Evolutionary conservation across 768 basidiomycete genomes (phyloP), one percentile per base, ranked within the genome.

Genomic region (Rhodotorula paludigena): DNA sequence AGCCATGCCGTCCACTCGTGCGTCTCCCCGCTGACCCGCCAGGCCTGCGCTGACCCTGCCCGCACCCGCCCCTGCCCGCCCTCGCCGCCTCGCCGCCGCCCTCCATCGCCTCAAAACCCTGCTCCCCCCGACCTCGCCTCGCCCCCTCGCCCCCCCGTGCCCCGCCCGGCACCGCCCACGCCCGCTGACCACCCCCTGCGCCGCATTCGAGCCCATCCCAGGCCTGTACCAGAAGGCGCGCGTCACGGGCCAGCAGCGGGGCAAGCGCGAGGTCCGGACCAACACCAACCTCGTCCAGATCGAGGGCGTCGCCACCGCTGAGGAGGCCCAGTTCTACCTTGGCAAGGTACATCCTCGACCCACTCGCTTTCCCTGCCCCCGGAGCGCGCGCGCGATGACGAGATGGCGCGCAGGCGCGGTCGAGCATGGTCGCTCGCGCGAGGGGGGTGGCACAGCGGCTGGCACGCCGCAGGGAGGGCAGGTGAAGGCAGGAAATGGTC

Each of bases 281-380:
- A 94, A 94, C 84, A 96, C 92, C 69, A 90, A 91, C 61, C 87
- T 99, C 76, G 81, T 99, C 77, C 92, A 94, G 81, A 90, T 99
- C 78, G 96, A 99, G 83, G 94, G 94, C 77, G 92, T 97, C 64
- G 85, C 86, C 72, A 87, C 82, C 77, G 90, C 92, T 81, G 86
- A 94, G 82, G 92, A 94, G 78, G 90, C 93, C 47, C 88, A 91
- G 79, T 94, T 92, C 81, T 99, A 99, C 85, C 86, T 98, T 71
- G 96, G 96, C 78, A 99, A 99, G 89, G 92, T 96, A 75, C 36
- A 15, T 10, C 4, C 33, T 30, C 30, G 48, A 12, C 16, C 48
- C 12, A 12, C 33, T 3, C 11, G 18, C 32, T 23, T 7, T 32
- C 23, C 20, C 16, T 6, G 14, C n/a, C 38, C 9, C n/a, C n/a